phyloP scores from a whole-genome alignment of 768 basidiomycete genomes.

The Serendipita indica region DNA sequence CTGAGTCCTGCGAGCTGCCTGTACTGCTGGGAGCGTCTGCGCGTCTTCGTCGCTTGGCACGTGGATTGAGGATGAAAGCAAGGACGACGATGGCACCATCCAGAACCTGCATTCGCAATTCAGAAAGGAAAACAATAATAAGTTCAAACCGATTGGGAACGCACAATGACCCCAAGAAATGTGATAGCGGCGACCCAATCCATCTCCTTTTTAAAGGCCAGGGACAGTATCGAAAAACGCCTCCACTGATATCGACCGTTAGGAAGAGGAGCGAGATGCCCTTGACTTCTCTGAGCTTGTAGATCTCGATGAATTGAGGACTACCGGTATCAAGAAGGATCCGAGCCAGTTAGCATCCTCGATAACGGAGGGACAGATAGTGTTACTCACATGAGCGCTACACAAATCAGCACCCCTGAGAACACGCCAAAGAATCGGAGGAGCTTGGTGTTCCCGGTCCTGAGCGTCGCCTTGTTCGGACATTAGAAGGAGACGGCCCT shows the following conservation, averaged over 20 bases:
- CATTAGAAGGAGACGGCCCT: background rate
- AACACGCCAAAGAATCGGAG: slow-evolving; percentile 49
- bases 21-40: too few species aligned
- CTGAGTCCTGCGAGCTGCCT: too few species aligned
- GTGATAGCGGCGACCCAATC: slow-evolving; percentile 48
- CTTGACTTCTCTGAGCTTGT: slow-evolving; percentile 41
- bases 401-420: slow-evolving; percentile 39
- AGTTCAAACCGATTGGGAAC: slow-evolving; percentile 19
- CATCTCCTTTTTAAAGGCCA: slow-evolving; percentile 49
- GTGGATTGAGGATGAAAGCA: slow-evolving; percentile 51
- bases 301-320: slow-evolving; percentile 69
- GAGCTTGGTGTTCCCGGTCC: slow-evolving; percentile 25
- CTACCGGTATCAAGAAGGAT: slow-evolving; percentile 20
- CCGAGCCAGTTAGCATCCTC: background rate
- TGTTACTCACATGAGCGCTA: slow-evolving; percentile 30
- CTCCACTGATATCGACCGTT: slow-evolving; percentile 52
- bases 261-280: slow-evolving; percentile 63
- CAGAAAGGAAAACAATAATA: slow-evolving; percentile 7
- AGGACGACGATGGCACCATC: slow-evolving; percentile 47
- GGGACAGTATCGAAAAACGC: slow-evolving; percentile 49
- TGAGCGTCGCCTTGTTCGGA: slow-evolving; percentile 24
- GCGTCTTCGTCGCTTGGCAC: slow-evolving; percentile 28
- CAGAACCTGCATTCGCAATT: slow-evolving; percentile 30
- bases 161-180: slow-evolving; percentile 48
- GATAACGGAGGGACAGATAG: background rate